Evolutionary conservation across 2,329 filamentous ascomycete genomes (phyloP).

Genomic region (Trichothecium sympodiale): DNA sequence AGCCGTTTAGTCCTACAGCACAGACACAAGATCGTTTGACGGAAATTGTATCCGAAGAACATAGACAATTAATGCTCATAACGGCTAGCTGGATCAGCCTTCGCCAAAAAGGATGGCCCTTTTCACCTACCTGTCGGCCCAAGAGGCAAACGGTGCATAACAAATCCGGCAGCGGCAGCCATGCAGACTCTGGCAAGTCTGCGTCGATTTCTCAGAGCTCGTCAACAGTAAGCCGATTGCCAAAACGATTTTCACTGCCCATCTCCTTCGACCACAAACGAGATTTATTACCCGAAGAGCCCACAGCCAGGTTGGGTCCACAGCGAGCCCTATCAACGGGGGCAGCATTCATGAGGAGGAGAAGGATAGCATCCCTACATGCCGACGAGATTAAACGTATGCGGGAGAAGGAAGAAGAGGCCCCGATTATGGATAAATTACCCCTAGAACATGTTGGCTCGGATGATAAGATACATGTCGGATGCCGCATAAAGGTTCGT

Average conservation of each 20-base stretch:
- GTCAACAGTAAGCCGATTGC: too few species aligned
- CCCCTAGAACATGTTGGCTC: too few species aligned
- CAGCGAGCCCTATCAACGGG: constrained; percentile 2
- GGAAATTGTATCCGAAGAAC: constrained; percentile 17
- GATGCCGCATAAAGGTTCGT: constrained; percentile 2
- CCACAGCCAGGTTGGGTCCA: background rate
- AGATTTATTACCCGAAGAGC: too few species aligned
- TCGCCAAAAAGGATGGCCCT: constrained; percentile 23
- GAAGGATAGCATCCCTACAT: too few species aligned
- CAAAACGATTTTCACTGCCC: too few species aligned
- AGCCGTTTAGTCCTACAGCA: constrained; percentile 17
- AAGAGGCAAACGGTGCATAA: too few species aligned
- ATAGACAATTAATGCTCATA: constrained; percentile 25
- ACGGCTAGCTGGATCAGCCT: constrained; percentile 27
- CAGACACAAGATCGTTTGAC: constrained; percentile 16
- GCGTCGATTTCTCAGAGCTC: background rate
- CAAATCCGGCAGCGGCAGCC: too few species aligned
- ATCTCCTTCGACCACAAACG: too few species aligned
- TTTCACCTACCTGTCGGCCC: background rate
- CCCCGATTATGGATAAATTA: too few species aligned
- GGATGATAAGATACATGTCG: constrained; percentile 1
- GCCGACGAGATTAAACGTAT: too few species aligned
- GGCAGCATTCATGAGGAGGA: constrained; percentile 2
- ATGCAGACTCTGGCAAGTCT: background rate
- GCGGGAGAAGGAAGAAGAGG: too few species aligned